Base-by-base conservation (phyloP, 2,329 filamentous ascomycete species). In the Exophiala xenobiotica region DNA sequence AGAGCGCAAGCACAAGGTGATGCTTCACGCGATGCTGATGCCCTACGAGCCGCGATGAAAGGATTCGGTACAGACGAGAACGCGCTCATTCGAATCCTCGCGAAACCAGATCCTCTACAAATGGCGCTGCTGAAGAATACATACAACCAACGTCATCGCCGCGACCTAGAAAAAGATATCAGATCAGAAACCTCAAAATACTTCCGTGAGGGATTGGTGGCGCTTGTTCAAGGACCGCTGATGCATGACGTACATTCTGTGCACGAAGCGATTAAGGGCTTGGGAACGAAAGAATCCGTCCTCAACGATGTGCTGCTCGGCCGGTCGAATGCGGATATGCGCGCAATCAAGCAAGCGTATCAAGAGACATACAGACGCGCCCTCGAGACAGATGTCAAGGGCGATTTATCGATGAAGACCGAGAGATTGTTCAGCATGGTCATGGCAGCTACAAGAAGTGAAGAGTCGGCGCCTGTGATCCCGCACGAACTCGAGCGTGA, bases 41-140 rank as follows among this genome's bases (percentile, higher is more conserved):
- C 77, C 3, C 74, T 95, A 18, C 82, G 89, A 46, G 80, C 80
- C 61, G 89, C 92, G 2, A 96, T 96, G 90, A 96, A 95, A 70
- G 90, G 90, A 0, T 88, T 96, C 56, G 92, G 91, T 26, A 96
- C 91, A 0, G 83, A 97, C 63, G 91, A 96, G 68, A 86, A 83
- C 63, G 70, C 79, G 0, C 74, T 97, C 12, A 91, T 95, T 57
- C 74, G 76, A 2, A 74, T 85, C 2, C 74, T 97, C 6, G 74
- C 86, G 2, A 80, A 78, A 60, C 85, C 90, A 57, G 88, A 95
- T 58, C 87, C 91, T 1, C 74, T 90, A 3, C 88, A 95, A 67
- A 79, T 93, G 56, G 80, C 85, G 41, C 75, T 81, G 6, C 76
- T 95, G 45, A 81, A 84, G 50, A 68, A 77, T 6, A 78, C 86